Base-by-base conservation (phyloP, 192 early-diverging fungal species). In the Linnemannia hyalina region DNA sequence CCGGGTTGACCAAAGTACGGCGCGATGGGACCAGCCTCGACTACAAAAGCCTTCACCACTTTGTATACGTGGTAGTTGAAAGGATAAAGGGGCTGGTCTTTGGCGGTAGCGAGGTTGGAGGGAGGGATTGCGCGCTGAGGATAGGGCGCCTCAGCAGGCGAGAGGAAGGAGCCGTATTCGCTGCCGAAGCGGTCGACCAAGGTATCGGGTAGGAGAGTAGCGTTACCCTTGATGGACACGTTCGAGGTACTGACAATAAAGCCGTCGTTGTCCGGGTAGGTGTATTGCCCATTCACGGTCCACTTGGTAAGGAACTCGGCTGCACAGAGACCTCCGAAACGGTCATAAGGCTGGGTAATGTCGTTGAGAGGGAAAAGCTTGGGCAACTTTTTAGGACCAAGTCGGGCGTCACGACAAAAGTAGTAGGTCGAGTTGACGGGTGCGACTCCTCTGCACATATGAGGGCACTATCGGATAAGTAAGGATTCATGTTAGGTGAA, bases 111-210 rank as follows among this genome's bases (percentile, higher is more conserved):
- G 11, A 85, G 73, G 73, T 85, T 85, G 9, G 83, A 80, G 44
- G 83, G 78, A 46, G 83, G 83, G 41, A 85, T 57, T 13, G 83
- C 60, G 16, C 83, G 77, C 42, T 80, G 78, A 18, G 78, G 78
- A 49, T 85, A 85, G 38, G 78, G 78, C 3, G 83, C 80, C 40
- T 74, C 78, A 38, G 83, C 77, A 55, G 83, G 83, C 11, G 78
- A 71, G 63, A 85, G 41, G 46, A 44, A 85, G 15, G 41, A 15
- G 41, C 83, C 83, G 49, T 80, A 85, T 70, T 85, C 83, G 20
- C 73, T 80, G 42, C 83, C 83, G 46, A 85, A 85, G 42, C 78
- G 83, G 72, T 85, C 83, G 10, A 85, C 2, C 63, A 82, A 42
- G 6, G 60, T 54, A 16, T 75, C 81, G 0, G 22, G 1, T 8